Conservation (phyloP, 2,329 filamentous ascomycete species). For the Diaporthe helianthi region DNA sequence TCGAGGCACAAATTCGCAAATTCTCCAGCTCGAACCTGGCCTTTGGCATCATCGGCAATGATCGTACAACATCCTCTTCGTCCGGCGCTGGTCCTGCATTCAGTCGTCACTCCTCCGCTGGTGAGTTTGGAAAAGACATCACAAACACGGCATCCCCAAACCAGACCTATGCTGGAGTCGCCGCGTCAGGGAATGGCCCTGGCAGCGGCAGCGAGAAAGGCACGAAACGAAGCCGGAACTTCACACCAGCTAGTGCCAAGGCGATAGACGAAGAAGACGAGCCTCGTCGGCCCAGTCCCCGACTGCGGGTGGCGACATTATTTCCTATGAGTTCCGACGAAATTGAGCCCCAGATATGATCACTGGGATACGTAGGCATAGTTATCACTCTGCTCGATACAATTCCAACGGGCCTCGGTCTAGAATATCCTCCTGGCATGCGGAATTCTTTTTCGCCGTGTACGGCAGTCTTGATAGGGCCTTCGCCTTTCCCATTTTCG, state of each 20-base stretch:
- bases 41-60: constrained; percentile 34
- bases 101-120: constrained; percentile 41
- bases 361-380: too few species aligned
- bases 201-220: constrained; percentile 44
- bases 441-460: background rate
- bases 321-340: background rate
- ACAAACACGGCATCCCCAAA: constrained; percentile 40
- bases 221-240: constrained; percentile 54
- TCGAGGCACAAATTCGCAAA: constrained; percentile 46
- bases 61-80: constrained; percentile 36
- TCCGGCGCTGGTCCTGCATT: constrained; percentile 43
- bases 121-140: constrained; percentile 43
- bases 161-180: constrained; percentile 36
- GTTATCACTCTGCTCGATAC: too few species aligned
- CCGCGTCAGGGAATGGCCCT: constrained; percentile 29
- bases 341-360: background rate
- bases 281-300: constrained; percentile 47
- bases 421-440: background rate
- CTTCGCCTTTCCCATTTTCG: background rate
- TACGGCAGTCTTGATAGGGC: background rate
- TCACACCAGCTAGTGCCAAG: constrained; percentile 55
- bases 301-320: constrained; percentile 30
- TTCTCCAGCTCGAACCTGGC: constrained; percentile 45
- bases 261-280: constrained; percentile 57
- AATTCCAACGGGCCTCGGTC: background rate